Base-by-base conservation (phyloP, 2,329 filamentous ascomycete species). In the Stagonosporopsis chrysanthemi region DNA sequence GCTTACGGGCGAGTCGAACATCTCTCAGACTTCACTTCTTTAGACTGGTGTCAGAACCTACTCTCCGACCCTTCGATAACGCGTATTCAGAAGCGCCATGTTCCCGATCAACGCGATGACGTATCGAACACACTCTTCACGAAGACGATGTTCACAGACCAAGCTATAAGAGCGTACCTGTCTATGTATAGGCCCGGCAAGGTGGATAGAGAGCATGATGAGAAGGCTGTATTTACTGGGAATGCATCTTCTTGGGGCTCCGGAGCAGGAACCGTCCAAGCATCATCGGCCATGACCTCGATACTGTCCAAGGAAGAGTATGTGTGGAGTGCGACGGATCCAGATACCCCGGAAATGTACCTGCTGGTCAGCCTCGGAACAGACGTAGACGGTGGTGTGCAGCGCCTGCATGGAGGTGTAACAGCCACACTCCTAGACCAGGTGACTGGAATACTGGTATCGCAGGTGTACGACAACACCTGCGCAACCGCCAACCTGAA, bases 341-440 rank as follows among this genome's bases (percentile, higher is more conserved):
- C 59, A 3, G 63, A 66, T 23, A 56, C 52, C 4, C 59, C 68
- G 2, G 69, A 73, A 41, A 44, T 51, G 11, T 55, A 65, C 2
- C 57, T 69, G 4, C 52, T 72, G 7, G 56, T 66, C 1, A 70
- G 67, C 0, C 15, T 72, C 8, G 66, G 65, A 6, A 44, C 31
- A 4, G 65, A 62, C n/a, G 8, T 70, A 4, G 68, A 72, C 40
- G 67, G 69, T 7, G 66, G 61, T 2, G 42, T 56, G 12, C 26
- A 52, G 17, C 49, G 64, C n/a, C 36, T 71, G 22, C 70, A 73
- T 47, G 69, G 69, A n/a, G 69, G 70, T 3, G 50, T 71, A 0
- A 66, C 61, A 8, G 66, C 68, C 7, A 62, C 64, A 29, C 38
- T 72, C 22, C 52, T 73, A 6, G 69, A 71, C 56, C 65, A 70